phyloP scores from a whole-genome alignment of 2,329 filamentous ascomycete genomes.

The Trichoderma endophyticum region DNA sequence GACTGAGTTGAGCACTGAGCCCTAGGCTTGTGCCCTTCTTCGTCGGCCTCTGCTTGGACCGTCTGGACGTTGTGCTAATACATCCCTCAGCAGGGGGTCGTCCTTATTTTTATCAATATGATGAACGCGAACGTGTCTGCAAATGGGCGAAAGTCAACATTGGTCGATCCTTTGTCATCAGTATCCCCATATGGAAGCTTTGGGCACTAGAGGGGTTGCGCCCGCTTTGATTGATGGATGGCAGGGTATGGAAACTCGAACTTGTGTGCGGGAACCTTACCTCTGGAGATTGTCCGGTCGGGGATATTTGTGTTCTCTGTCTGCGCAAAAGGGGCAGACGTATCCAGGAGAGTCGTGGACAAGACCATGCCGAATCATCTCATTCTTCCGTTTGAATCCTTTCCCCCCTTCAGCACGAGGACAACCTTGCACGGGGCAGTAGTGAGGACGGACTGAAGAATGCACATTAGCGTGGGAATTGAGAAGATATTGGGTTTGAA shows the following conservation, averaged over 20 bases:
- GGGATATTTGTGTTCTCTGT: conserved; percentile 90
- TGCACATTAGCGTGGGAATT: conserved; percentile 77
- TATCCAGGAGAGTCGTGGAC: conserved; percentile 95
- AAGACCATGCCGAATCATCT: conserved; percentile 74
- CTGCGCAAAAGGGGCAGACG: conserved; percentile 92
- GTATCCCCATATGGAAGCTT: not conserved
- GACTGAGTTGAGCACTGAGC: not conserved
- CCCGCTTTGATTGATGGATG: not conserved
- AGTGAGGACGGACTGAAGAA: conserved; percentile 62
- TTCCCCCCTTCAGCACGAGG: conserved; percentile 62
- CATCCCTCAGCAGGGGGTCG: conserved; percentile 74
- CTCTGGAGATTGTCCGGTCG: conserved; percentile 93
- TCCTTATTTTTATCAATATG: conserved; percentile 88
- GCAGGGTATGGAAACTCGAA: not conserved
- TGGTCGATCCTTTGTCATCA: not conserved
- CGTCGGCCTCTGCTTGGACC: conserved; percentile 78
- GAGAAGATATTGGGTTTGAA: conserved; percentile 73
- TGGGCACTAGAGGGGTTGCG: not conserved
- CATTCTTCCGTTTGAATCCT: conserved; percentile 70
- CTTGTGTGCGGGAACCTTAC: conserved; percentile 46
- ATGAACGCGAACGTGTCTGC: conserved; percentile 86
- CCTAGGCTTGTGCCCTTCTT: conserved; percentile 49
- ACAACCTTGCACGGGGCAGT: conserved; percentile 61
- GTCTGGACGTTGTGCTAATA: conserved; percentile 80
- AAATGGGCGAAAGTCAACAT: conserved; percentile 15